Evolutionary conservation across 139 green algal genomes (phyloP), one percentile per base, ranked within the genome.

Genomic region (Chlorella sp.): DNA sequence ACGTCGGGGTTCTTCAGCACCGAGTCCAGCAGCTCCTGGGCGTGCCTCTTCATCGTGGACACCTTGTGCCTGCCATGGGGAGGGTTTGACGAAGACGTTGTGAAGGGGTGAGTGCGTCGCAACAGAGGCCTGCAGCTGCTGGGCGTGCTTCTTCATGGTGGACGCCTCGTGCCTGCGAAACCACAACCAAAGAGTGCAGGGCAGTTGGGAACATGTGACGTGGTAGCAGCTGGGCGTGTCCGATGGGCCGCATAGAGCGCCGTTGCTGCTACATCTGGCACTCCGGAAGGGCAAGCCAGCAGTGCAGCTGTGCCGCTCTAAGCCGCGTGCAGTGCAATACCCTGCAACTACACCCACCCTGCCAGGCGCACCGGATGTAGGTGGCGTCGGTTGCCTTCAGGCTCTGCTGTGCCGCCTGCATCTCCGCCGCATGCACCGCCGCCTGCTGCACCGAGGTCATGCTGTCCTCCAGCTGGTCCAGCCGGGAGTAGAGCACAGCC

Each of bases 391-490:
- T 90, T 20, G 64, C 30, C 41, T 51, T 76, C 44, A 92, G 73
- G 40, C 77, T 43, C 58, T 90, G 65, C 84, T 92, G 89, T 58
- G 86, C 84, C 43, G 84, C 34, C 30, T n/a, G 54, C 32, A 92
- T 81, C 70, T 92, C 84, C 70, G 87, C 51, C 13, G 51, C 51
- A 60, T 60, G 51, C 51, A 60, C 51, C 51, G 51, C 51, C 16
- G 76, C 80, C 67, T 82, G 64, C 65, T 93, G 90, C 54, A 92
- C 84, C 36, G 88, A 48, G 6, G 54, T 70, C 32, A 93, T 62
- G 73, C 80, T 86, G 60, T 93, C 90, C 69, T 93, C 90, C 87
- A 93, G 81, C 79, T 93, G 86, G 80, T 89, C 89, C 68, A 94
- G 86, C 19, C 90, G 84, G 8, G 46, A 72, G 83, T 86, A 88